These are phyloP conservation scores for Dactylis glomerata DNA, from an alignment of 176 grass and related monocot species.

Conservation along the genomic window DNA sequence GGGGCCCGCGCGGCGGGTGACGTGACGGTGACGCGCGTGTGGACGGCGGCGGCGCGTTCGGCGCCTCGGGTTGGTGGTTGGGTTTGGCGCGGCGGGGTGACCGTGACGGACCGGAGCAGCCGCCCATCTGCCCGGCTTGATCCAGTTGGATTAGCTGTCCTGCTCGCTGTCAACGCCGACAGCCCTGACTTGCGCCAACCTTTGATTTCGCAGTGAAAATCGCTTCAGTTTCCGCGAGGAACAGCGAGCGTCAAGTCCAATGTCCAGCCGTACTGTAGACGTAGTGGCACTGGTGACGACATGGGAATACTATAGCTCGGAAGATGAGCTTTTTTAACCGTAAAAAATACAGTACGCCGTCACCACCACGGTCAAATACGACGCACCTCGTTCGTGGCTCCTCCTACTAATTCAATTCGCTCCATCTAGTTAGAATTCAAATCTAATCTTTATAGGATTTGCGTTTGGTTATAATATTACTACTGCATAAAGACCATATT, in stretches of 20 bases:
- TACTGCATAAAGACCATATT: too few species aligned
- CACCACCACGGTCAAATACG: too few species aligned
- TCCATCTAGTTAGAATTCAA: too few species aligned
- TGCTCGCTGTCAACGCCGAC: background rate
- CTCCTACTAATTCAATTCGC: too few species aligned
- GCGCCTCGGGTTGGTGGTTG: background rate
- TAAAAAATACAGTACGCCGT: too few species aligned
- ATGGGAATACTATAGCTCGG: too few species aligned
- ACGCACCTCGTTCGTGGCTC: too few species aligned
- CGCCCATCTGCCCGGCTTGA: background rate
- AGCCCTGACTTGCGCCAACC: background rate
- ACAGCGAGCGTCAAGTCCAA: background rate
- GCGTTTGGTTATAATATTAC: too few species aligned
- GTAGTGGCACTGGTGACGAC: too few species aligned
- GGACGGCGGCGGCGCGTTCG: background rate
- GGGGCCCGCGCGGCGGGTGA: background rate
- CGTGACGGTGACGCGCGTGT: constrained; percentile 1
- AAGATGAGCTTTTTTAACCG: too few species aligned
- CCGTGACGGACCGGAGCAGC: background rate
- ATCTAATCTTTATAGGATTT: too few species aligned
- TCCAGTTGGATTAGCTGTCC: background rate
- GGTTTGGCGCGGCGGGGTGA: background rate
- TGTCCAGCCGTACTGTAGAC: background rate
- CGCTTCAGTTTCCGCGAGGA: background rate
- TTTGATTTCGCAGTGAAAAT: background rate